Evolutionary conservation across 306 rosid species (phyloP).

Genomic region (Castanea crenata): DNA sequence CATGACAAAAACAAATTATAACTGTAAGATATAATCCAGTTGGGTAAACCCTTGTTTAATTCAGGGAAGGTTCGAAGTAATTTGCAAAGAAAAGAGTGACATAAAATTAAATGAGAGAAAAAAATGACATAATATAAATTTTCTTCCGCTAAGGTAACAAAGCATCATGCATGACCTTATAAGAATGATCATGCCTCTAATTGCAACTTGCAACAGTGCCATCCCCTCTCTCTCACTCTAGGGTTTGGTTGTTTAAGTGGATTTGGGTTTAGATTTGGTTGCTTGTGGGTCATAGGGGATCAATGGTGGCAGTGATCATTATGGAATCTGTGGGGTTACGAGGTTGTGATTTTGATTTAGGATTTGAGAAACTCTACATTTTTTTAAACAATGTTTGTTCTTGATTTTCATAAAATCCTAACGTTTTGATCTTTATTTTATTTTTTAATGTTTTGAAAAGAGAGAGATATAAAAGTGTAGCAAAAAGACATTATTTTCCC

Average conservation of each 20-base stretch:
- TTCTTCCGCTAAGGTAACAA: not conserved
- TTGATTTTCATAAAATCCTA: too few species aligned
- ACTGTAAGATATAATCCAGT: conserved; percentile 81
- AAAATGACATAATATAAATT: not conserved
- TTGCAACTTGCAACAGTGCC: conserved; percentile 18
- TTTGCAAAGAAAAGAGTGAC: conserved; percentile 42
- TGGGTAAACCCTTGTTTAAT: conserved; percentile 36
- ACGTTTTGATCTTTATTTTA: too few species aligned
- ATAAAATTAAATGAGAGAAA: not conserved
- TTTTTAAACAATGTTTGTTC: too few species aligned
- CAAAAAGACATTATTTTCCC: too few species aligned
- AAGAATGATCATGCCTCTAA: conserved; percentile 61
- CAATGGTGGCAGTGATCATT: too few species aligned
- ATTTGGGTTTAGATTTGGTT: too few species aligned
- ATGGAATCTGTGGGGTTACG: too few species aligned
- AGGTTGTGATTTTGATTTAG: too few species aligned
- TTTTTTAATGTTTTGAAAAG: too few species aligned
- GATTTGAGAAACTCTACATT: too few species aligned
- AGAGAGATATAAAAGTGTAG: too few species aligned
- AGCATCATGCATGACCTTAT: conserved; percentile 21
- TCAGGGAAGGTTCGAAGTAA: conserved; percentile 36
- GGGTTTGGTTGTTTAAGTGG: not conserved
- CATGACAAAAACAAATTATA: conserved; percentile 10
- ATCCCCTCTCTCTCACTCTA: not conserved
- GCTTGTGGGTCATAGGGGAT: too few species aligned